Evolutionary conservation across 1,284 basidiomycete species (phyloP).

Genomic region (Ceratorhiza oryzae-sativae): DNA sequence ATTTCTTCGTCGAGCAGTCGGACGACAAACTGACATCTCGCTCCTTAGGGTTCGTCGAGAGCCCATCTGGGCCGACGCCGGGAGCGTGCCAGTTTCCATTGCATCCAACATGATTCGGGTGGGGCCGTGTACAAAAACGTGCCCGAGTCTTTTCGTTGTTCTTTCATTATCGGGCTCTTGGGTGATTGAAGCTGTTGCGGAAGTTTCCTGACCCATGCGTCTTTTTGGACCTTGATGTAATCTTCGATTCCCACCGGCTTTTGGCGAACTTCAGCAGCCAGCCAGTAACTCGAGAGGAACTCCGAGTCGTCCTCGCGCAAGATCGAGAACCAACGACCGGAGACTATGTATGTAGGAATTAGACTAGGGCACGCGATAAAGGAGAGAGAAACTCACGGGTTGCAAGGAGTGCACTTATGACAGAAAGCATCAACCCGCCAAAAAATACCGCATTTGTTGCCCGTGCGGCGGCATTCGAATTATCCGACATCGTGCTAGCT

Average conservation of each 20-base stretch:
- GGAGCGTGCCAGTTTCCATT: not conserved
- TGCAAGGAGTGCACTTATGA: constrained; percentile 16
- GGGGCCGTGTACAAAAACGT: not conserved
- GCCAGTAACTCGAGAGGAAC: constrained; percentile 31
- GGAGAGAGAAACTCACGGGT: not conserved
- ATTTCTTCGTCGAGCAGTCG: constrained; percentile 14
- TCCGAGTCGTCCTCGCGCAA: constrained; percentile 34
- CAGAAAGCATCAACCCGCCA: constrained; percentile 25
- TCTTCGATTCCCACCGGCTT: not conserved
- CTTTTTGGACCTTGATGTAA: constrained; percentile 21
- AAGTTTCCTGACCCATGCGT: constrained; percentile 17
- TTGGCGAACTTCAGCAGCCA: constrained; percentile 8
- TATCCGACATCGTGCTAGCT: constrained; percentile 4
- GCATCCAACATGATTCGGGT: not conserved
- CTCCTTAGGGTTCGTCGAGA: constrained; percentile 1
- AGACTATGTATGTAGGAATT: not conserved
- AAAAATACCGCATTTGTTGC: constrained; percentile 23
- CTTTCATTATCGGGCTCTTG: not conserved
- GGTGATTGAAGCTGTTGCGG: constrained; percentile 6
- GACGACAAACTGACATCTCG: constrained; percentile 25
- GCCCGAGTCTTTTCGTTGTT: not conserved
- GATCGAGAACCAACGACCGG: constrained; percentile 34
- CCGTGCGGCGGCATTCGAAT: constrained; percentile 1
- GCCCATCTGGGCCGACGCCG: not conserved
- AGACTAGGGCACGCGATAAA: not conserved